Evolutionary conservation across 768 basidiomycete species (phyloP).

Genomic region (Suillus americanus): DNA sequence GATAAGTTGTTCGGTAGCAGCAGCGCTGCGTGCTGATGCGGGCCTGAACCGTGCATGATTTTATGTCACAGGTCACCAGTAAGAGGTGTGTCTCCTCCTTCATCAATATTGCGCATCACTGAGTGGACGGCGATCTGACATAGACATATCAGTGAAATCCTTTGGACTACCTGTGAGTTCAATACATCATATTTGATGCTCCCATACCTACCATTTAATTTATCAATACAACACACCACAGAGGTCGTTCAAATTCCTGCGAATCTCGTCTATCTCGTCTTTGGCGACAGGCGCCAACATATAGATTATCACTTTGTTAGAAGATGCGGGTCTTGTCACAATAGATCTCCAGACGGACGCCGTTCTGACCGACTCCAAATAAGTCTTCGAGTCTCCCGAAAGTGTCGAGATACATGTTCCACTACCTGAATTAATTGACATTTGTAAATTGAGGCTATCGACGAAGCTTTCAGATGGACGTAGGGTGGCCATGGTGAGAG

Average conservation of each 20-base stretch:
- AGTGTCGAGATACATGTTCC: no score
- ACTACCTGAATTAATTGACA: no score
- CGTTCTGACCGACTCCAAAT: no score
- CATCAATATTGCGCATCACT: not conserved
- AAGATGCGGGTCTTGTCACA: no score
- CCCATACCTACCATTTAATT: not conserved
- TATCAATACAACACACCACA: not conserved
- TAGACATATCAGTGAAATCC: no score
- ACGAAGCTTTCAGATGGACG: no score
- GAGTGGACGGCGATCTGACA: no score
- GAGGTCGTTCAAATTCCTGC: not conserved
- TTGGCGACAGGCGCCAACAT: not conserved
- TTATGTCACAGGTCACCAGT: not conserved
- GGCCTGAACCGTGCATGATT: not conserved
- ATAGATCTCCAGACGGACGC: no score
- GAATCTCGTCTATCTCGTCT: not conserved
- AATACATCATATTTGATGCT: not conserved
- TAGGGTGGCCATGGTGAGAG: no score
- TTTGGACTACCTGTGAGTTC: not conserved
- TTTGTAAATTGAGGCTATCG: no score
- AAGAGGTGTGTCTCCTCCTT: not conserved
- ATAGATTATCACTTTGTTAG: not conserved
- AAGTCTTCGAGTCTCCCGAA: no score
- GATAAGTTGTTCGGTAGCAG: not conserved
- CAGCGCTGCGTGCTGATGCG: not conserved